A percentile compares a stretch with the other conserved stretches of the same genome.
phyloP scores from a whole-genome alignment of 805 yeast species.

The Yueomyces sinensis region DNA sequence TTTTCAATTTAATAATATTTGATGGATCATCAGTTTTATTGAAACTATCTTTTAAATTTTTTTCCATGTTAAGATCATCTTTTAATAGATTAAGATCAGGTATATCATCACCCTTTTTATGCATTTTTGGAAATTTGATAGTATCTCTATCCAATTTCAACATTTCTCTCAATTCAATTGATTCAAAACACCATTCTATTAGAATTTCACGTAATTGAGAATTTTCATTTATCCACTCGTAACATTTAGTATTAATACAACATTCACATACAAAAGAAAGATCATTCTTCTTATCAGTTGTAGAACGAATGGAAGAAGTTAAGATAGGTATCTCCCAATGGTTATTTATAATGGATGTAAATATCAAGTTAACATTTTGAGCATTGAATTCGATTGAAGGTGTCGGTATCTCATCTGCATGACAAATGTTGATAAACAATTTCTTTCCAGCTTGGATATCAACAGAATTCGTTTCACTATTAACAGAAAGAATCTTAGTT shows the following conservation, averaged over 20 bases:
- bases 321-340: conserved; percentile 82
- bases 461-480: conserved; percentile 5
- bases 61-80: conserved; percentile 29
- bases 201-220: conserved; percentile 48
- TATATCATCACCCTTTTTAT: conserved; percentile 46
- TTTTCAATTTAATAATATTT: conserved; percentile 31
- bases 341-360: conserved; percentile 50
- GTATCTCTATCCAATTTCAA: conserved; percentile 46
- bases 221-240: conserved; percentile 48
- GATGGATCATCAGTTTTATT: conserved; percentile 28
- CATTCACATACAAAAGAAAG: conserved; percentile 65
- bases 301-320: conserved; percentile 41
- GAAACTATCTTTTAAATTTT: conserved; percentile 19
- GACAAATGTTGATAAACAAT: conserved; percentile 68
- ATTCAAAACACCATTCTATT: conserved; percentile 75
- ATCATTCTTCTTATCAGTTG: conserved; percentile 57
- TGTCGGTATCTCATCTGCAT: conserved; percentile 48
- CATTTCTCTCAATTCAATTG: conserved; percentile 46
- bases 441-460: conserved; percentile 28
- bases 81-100: conserved; percentile 32
- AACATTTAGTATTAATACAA: conserved; percentile 51
- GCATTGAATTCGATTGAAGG: conserved; percentile 47
- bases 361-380: conserved; percentile 38
- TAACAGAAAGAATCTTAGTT: conserved; percentile 33
- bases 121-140: conserved; percentile 56